Evolutionary conservation across 495 filamentous ascomycete species (phyloP).

Genomic region (Tricharina praecox): DNA sequence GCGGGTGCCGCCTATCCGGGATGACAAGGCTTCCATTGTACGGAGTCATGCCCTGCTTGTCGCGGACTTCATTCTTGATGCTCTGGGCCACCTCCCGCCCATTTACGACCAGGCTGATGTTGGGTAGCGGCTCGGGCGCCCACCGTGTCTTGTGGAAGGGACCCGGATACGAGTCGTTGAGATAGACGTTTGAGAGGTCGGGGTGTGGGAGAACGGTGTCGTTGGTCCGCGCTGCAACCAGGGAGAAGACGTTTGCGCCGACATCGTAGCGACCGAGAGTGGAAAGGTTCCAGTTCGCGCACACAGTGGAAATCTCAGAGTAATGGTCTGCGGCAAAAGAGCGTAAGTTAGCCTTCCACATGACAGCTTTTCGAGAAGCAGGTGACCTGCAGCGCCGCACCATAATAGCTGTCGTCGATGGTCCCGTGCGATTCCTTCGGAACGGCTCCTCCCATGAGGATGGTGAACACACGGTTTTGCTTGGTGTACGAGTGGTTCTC

Average conservation of each 20-base stretch:
- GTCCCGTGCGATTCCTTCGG: conserved; percentile 41
- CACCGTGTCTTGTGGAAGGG: conserved; percentile 28
- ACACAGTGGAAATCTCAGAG: conserved; percentile 45
- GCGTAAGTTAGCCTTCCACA: too few species aligned
- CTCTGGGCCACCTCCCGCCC: conserved; percentile 29
- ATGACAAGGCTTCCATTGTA: conserved; percentile 31
- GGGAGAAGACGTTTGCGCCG: conserved; percentile 40
- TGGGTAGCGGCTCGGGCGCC: conserved; percentile 29
- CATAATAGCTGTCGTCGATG: conserved; percentile 49
- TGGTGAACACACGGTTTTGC: conserved; percentile 40
- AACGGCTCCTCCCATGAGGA: conserved; percentile 52
- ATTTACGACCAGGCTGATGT: conserved; percentile 24
- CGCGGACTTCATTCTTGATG: conserved; percentile 29
- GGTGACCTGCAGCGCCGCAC: too few species aligned
- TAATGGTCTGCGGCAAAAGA: conserved; percentile 36
- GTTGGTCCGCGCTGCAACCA: conserved; percentile 39
- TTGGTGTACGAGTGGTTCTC: conserved; percentile 42
- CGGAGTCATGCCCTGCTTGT: conserved; percentile 23
- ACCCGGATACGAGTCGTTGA: conserved; percentile 36
- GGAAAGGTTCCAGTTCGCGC: conserved; percentile 44
- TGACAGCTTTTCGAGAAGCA: too few species aligned
- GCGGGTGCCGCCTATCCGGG: conserved; percentile 10
- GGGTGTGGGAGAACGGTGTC: conserved; percentile 11
- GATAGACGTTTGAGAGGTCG: conserved; percentile 28
- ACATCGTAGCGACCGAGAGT: conserved; percentile 46